A percentile compares a stretch with the other conserved stretches of the same genome.
Conservation (phyloP, 208 protist genomes). For the Naegleria fowleri region DNA sequence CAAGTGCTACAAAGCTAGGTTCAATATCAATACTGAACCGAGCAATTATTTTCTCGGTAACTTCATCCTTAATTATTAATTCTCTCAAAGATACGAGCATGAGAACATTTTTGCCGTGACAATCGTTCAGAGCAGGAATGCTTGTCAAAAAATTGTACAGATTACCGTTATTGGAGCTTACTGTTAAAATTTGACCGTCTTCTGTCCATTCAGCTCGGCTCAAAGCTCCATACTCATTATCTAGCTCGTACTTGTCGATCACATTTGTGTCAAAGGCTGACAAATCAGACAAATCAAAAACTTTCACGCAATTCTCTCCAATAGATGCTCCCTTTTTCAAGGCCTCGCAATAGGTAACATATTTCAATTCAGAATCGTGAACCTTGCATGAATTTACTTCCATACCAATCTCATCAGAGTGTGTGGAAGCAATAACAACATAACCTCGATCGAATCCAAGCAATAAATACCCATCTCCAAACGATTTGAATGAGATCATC, state of each 20-base stretch:
- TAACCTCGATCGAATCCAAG: slow-evolving; percentile 55
- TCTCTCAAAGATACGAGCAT: slow-evolving; percentile 72
- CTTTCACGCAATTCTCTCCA: slow-evolving; percentile 57
- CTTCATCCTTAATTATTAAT: slow-evolving; percentile 68
- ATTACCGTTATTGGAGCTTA: slow-evolving; percentile 64
- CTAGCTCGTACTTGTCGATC: slow-evolving; percentile 54
- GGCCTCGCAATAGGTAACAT: slow-evolving; percentile 38
- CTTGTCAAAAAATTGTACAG: slow-evolving; percentile 66
- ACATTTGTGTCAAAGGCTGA: not conserved
- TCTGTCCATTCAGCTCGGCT: slow-evolving; percentile 62
- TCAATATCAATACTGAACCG: slow-evolving; percentile 69
- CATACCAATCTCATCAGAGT: slow-evolving; percentile 49
- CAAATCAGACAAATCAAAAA: slow-evolving; percentile 53
- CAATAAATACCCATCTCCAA: slow-evolving; percentile 60
- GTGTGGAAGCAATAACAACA: slow-evolving; percentile 55
- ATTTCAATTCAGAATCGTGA: slow-evolving; percentile 41
- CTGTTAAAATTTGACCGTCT: slow-evolving; percentile 75
- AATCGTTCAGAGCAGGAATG: slow-evolving; percentile 64
- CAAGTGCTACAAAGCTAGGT: slow-evolving; percentile 69
- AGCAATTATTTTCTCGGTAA: slow-evolving; percentile 58
- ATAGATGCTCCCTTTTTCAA: slow-evolving; percentile 51
- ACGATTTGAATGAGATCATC: slow-evolving; percentile 54
- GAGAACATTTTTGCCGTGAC: slow-evolving; percentile 62
- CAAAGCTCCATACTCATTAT: slow-evolving; percentile 60
- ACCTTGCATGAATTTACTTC: slow-evolving; percentile 52